Evolutionary conservation across 202 grass and related monocot genomes (phyloP).

Genomic region (Musa balbisiana): DNA sequence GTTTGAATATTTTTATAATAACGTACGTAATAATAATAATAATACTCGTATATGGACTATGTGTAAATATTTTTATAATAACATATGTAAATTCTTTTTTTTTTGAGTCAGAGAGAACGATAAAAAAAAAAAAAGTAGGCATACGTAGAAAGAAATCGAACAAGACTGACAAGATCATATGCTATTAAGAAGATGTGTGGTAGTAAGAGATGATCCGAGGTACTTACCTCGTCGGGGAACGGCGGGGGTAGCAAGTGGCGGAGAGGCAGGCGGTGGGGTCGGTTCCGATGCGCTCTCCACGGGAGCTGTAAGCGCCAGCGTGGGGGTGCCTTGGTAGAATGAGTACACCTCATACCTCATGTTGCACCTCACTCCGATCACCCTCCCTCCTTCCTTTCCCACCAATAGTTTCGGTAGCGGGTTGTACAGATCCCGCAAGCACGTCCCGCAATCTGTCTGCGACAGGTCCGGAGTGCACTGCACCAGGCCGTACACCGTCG

Average conservation of each 20-base stretch:
- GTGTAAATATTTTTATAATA: no score
- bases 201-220: not conserved
- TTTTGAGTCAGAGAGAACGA: no score
- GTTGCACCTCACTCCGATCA: slow-evolving; percentile 32
- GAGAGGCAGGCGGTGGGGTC: not conserved
- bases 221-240: not conserved
- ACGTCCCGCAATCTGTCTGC: slow-evolving; percentile 27
- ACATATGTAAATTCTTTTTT: no score
- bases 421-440: slow-evolving; percentile 26
- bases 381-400: slow-evolving; percentile 22
- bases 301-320: slow-evolving; percentile 19
- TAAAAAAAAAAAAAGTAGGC: no score
- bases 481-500: slow-evolving; percentile 39
- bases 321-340: slow-evolving; percentile 39
- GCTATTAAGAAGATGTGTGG: not conserved
- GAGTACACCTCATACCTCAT: slow-evolving; percentile 45
- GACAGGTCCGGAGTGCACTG: slow-evolving; percentile 66
- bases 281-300: not conserved
- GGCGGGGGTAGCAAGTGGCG: not conserved
- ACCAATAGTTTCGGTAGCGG: not conserved
- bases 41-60: no score
- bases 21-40: no score
- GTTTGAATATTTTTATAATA: no score
- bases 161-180: no score
- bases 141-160: no score